Percentiles rank a stretch among this genome's conserved stretches.
phyloP scores from a whole-genome alignment of 1,284 basidiomycete species.

The Rhodotorula sp. region DNA sequence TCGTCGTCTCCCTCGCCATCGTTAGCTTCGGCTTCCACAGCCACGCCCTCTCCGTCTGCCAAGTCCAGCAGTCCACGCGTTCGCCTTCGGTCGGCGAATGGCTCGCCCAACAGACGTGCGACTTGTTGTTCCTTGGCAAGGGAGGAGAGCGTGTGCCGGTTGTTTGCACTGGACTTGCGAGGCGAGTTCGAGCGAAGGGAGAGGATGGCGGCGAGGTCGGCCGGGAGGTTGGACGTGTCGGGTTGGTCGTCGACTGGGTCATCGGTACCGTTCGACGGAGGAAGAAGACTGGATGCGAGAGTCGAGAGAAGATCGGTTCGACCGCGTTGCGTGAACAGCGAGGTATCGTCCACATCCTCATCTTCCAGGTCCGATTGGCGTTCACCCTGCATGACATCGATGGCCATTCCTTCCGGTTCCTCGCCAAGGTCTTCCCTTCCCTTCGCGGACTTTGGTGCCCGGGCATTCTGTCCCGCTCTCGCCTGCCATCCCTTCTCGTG shows the following conservation, averaged over 20 bases:
- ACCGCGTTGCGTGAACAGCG: slow-evolving; percentile 13
- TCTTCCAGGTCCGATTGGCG: slow-evolving; percentile 6
- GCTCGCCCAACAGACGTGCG: slow-evolving; percentile 27
- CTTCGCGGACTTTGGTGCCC: neutral
- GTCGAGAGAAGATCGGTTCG: slow-evolving; percentile 8
- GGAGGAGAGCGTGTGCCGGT: neutral
- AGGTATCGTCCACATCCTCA: slow-evolving; percentile 7
- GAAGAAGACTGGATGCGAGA: neutral
- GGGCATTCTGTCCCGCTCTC: neutral
- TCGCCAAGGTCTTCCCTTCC: neutral
- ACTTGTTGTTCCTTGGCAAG: slow-evolving; percentile 21
- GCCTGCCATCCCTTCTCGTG: slow-evolving; percentile 8
- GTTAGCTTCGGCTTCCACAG: slow-evolving; percentile 12
- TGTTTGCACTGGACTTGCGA: neutral
- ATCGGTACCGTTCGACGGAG: neutral
- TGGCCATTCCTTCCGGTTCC: neutral
- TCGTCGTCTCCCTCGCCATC: slow-evolving; percentile 32
- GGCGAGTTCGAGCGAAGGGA: slow-evolving; percentile 31
- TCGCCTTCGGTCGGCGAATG: neutral
- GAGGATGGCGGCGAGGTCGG: slow-evolving; percentile 32
- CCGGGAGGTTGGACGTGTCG: slow-evolving; percentile 10
- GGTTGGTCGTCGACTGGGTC: too few species aligned
- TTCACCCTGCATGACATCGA: neutral
- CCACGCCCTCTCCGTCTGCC: slow-evolving; percentile 14
- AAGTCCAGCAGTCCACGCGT: slow-evolving; percentile 21